A percentile compares a stretch with the other conserved stretches of the same genome.
phyloP scores from a whole-genome alignment of 75 land plant species.

The Chamaecyparis obtusa region DNA sequence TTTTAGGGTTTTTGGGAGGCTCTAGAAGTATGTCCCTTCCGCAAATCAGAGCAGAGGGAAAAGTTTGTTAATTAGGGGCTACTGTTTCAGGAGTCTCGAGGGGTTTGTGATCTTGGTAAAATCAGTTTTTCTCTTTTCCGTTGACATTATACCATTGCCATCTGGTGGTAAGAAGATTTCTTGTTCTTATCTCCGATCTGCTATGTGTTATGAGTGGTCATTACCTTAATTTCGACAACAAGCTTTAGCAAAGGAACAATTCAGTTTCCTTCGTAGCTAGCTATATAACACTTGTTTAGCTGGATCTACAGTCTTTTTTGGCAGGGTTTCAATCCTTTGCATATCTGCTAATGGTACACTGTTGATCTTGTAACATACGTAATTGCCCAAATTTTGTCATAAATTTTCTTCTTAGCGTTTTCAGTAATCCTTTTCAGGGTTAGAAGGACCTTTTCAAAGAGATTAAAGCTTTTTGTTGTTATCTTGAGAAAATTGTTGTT shows the following conservation, averaged over 20 bases:
- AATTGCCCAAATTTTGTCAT: not conserved
- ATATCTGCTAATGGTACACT: not conserved
- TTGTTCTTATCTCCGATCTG: too few relatives aligned
- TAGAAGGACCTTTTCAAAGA: not conserved
- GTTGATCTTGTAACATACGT: not conserved
- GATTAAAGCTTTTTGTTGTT: not conserved
- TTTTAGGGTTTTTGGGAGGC: conserved; percentile 1
- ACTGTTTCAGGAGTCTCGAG: not conserved
- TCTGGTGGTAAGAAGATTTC: not conserved
- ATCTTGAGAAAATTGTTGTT: not conserved
- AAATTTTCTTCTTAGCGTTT: not conserved
- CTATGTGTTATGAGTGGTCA: too few relatives aligned
- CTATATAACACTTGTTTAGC: too few relatives aligned
- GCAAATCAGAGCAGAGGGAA: not conserved
- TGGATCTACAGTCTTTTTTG: too few relatives aligned
- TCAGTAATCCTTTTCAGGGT: not conserved
- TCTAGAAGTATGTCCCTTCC: not conserved
- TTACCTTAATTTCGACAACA: too few relatives aligned
- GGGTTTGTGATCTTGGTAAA: not conserved
- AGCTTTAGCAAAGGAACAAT: too few relatives aligned
- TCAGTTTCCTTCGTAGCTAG: too few relatives aligned
- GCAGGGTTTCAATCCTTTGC: too few relatives aligned
- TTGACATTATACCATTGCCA: not conserved
- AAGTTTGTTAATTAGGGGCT: not conserved
- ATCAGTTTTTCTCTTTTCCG: not conserved